Evolutionary conservation across 805 yeast genomes (phyloP).

Genomic region (Maudiozyma saulgeensis): DNA sequence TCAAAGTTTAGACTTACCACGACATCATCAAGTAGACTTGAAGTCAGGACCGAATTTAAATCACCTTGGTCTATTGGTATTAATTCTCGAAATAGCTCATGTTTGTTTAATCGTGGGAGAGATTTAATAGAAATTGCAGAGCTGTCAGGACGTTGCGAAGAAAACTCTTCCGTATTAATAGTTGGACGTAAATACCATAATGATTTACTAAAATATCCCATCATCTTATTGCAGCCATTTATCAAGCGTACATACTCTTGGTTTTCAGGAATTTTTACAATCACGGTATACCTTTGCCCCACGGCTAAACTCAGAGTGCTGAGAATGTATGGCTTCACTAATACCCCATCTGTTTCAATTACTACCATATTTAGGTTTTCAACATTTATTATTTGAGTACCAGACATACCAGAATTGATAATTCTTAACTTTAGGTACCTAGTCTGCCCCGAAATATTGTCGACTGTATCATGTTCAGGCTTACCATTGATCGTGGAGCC

Average conservation of each 20-base stretch:
- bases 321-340: slow-evolving; percentile 40
- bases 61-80: slow-evolving; percentile 7
- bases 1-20: slow-evolving; percentile 25
- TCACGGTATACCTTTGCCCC: slow-evolving; percentile 68
- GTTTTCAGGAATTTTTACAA: slow-evolving; percentile 38
- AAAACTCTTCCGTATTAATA: background rate
- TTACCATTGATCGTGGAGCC: slow-evolving; percentile 21
- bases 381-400: slow-evolving; percentile 44
- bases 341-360: slow-evolving; percentile 52
- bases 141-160: background rate
- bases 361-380: slow-evolving; percentile 45
- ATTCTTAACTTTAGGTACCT: slow-evolving; percentile 40
- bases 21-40: background rate
- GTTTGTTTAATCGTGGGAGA: slow-evolving; percentile 22
- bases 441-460: slow-evolving; percentile 35
- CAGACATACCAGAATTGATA: slow-evolving; percentile 48
- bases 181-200: slow-evolving; percentile 11
- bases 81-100: slow-evolving; percentile 17
- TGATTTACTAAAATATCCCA: slow-evolving; percentile 36
- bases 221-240: slow-evolving; percentile 43
- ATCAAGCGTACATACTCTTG: slow-evolving; percentile 33
- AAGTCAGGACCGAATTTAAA: background rate
- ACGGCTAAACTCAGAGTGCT: slow-evolving; percentile 49
- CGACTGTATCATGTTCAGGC: slow-evolving; percentile 6
- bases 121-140: slow-evolving; percentile 30